These are phyloP conservation scores for Penicillium nucicola DNA, from an alignment of 495 filamentous ascomycete species.

Conservation along the genomic window DNA sequence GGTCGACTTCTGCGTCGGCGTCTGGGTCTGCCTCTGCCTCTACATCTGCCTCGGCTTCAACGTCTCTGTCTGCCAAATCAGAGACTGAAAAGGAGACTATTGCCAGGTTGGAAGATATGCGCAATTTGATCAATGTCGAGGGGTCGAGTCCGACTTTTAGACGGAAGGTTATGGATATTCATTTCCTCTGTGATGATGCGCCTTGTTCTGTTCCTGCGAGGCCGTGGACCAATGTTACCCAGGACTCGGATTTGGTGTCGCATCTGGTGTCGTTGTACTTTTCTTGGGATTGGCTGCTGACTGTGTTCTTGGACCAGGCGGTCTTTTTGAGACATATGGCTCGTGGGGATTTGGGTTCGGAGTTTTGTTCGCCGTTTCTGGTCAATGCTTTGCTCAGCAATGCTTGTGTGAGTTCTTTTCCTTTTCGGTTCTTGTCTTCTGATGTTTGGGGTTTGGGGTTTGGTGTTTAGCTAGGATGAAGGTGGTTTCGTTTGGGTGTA, in stretches of 20 bases:
- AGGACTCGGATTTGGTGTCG: constrained; percentile 49
- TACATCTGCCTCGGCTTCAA: not conserved
- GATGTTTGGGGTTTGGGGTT: not conserved
- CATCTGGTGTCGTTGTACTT: constrained; percentile 53
- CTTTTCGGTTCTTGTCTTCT: not conserved
- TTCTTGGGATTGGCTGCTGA: constrained; percentile 53
- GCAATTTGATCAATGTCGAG: constrained; percentile 30
- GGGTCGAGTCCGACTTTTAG: constrained; percentile 33
- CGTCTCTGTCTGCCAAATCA: not conserved
- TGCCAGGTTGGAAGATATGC: constrained; percentile 30
- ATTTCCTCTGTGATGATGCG: constrained; percentile 41
- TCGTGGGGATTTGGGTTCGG: constrained; percentile 20
- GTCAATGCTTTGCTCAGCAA: constrained; percentile 53
- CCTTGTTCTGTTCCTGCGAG: constrained; percentile 40
- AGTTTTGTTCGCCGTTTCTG: constrained; percentile 51
- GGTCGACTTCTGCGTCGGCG: not conserved
- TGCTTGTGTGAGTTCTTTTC: constrained; percentile 41
- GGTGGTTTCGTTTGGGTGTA: not conserved
- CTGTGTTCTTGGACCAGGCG: constrained; percentile 43
- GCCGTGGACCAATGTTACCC: constrained; percentile 52
- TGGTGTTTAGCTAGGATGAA: not conserved
- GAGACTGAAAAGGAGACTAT: constrained; percentile 10
- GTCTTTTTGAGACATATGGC: constrained; percentile 50
- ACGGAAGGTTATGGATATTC: constrained; percentile 47
- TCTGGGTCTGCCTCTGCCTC: not conserved